Evolutionary conservation across 768 basidiomycete species (phyloP).

Genomic region (Psilocybe tampanensis): DNA sequence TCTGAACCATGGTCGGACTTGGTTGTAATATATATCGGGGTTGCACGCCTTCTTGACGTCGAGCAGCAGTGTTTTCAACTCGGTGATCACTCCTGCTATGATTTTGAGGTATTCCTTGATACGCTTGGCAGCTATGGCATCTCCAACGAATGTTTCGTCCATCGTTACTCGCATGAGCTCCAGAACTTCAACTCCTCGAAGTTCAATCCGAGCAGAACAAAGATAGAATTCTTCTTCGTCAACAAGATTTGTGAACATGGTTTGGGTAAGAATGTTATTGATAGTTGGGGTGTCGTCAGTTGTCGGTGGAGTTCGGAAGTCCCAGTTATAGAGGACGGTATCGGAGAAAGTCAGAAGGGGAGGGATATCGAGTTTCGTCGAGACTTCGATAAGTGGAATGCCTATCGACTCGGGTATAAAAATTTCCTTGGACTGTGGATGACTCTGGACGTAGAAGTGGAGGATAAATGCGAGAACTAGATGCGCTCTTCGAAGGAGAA

Average conservation of each 20-base stretch:
- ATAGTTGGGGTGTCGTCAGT: constrained; percentile 9
- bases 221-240: constrained; percentile 95
- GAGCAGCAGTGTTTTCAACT: constrained; percentile 66
- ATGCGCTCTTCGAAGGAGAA: constrained; percentile 73
- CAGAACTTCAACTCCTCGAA: constrained; percentile 84
- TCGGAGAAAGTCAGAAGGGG: constrained; percentile 93
- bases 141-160: constrained; percentile 89
- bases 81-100: constrained; percentile 67
- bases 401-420: constrained; percentile 75
- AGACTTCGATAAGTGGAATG: constrained; percentile 77
- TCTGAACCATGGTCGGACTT: constrained; percentile 83
- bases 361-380: constrained; percentile 74
- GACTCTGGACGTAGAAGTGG: constrained; percentile 81
- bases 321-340: constrained; percentile 91
- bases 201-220: constrained; percentile 85
- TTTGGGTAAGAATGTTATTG: constrained; percentile 67
- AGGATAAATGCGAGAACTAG: constrained; percentile 75
- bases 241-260: constrained; percentile 74
- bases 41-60: constrained; percentile 74
- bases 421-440: constrained; percentile 51
- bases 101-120: constrained; percentile 65
- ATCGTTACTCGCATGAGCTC: constrained; percentile 85
- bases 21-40: constrained; percentile 74
- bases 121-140: constrained; percentile 66
- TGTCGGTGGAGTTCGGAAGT: constrained; percentile 33